Evolutionary conservation across 768 basidiomycete species (phyloP).

Genomic region (Tephrocybe sp.): DNA sequence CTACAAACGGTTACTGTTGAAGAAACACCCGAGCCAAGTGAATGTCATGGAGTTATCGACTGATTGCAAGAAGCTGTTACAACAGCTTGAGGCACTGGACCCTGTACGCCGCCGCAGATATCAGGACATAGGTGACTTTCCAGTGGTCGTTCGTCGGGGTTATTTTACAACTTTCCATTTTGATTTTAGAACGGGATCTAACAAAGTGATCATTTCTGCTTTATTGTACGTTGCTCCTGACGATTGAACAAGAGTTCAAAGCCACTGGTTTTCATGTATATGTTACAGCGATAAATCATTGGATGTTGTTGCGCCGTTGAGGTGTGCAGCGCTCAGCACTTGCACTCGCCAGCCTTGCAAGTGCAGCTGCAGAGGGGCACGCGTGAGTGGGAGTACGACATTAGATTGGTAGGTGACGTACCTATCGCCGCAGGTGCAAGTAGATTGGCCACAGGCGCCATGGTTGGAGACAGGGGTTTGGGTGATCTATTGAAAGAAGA

Average conservation of each 20-base stretch:
- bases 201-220: background rate
- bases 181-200: background rate
- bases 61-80: conserved; percentile 44
- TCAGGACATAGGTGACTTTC: conserved; percentile 53
- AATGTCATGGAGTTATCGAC: conserved; percentile 13
- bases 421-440: conserved; percentile 55
- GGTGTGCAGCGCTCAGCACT: conserved; percentile 55
- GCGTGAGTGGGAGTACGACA: background rate
- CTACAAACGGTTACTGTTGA: conserved; percentile 74
- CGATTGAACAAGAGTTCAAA: background rate
- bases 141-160: background rate
- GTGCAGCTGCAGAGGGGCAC: conserved; percentile 41
- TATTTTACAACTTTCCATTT: background rate
- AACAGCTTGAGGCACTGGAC: conserved; percentile 49
- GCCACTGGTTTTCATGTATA: too few species aligned
- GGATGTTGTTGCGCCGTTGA: background rate
- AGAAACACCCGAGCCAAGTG: conserved; percentile 34
- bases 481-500: conserved; percentile 26
- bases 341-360: conserved; percentile 65
- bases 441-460: conserved; percentile 43
- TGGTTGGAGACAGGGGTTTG: conserved; percentile 39
- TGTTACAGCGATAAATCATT: background rate
- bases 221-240: too few species aligned
- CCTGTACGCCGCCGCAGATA: conserved; percentile 67
- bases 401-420: conserved; percentile 22